phyloP scores from a whole-genome alignment of 164 flowering plant species.

The Sedum album region DNA sequence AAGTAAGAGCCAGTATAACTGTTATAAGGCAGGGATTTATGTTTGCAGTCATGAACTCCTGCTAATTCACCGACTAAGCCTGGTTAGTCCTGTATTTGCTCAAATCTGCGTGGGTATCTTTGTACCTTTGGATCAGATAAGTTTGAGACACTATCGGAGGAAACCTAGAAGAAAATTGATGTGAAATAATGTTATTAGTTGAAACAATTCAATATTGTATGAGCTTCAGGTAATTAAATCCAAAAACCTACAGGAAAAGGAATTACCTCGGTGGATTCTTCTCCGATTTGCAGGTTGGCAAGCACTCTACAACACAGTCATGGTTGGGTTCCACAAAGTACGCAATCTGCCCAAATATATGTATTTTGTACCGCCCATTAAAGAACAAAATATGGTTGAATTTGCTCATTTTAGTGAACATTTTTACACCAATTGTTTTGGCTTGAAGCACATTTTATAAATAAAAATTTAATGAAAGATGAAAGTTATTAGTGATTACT shows the following conservation, averaged over 20 bases:
- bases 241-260: neutral
- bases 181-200: neutral
- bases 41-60: neutral
- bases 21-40: neutral
- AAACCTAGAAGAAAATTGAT: constrained; percentile 33
- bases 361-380: neutral
- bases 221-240: neutral
- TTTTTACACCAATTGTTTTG: neutral
- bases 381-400: neutral
- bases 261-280: constrained; percentile 85
- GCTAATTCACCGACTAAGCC: neutral
- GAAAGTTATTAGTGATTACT: neutral
- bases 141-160: constrained; percentile 60
- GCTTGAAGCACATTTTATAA: neutral
- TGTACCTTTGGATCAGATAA: constrained; percentile 64
- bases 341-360: constrained; percentile 51
- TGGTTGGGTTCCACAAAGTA: constrained; percentile 84
- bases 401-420: neutral
- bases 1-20: neutral
- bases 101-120: constrained; percentile 61
- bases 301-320: constrained; percentile 92
- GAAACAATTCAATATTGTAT: neutral
- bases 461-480: neutral
- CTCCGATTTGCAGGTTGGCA: constrained; percentile 82
- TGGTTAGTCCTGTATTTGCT: constrained; percentile 22